Evolutionary conservation across 352 stramenopile genomes (phyloP).

Genomic region (Phytophthora pini): DNA sequence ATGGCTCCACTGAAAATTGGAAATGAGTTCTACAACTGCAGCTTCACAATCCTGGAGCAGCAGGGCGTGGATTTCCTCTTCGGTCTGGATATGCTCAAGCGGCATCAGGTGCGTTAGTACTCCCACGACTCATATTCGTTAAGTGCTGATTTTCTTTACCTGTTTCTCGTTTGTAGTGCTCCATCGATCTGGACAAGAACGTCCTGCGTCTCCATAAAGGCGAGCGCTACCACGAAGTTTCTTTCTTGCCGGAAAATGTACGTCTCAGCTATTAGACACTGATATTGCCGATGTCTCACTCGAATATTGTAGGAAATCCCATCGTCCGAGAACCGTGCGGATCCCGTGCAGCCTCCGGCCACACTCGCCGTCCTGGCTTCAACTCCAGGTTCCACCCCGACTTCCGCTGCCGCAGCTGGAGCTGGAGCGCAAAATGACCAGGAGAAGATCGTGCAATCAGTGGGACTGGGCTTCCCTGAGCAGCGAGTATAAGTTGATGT

Average conservation of each 20-base stretch:
- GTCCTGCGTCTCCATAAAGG: slow-evolving; percentile 85
- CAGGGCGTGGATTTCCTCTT: slow-evolving; percentile 98
- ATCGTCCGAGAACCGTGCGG: slow-evolving; percentile 52
- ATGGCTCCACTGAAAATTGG: slow-evolving; percentile 93
- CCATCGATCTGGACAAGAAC: slow-evolving; percentile 95
- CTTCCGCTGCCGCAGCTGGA: slow-evolving; percentile 18
- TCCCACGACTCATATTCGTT: not conserved
- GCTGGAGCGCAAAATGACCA: slow-evolving; percentile 31
- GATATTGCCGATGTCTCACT: too few species aligned
- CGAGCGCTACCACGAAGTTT: slow-evolving; percentile 73
- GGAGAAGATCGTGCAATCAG: slow-evolving; percentile 54
- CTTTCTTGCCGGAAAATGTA: slow-evolving; percentile 90
- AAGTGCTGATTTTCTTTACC: not conserved
- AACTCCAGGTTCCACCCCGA: slow-evolving; percentile 29
- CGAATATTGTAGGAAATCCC: slow-evolving; percentile 64
- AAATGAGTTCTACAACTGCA: slow-evolving; percentile 93
- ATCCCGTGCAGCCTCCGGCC: slow-evolving; percentile 27
- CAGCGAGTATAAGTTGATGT: slow-evolving; percentile 47
- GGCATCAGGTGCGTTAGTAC: slow-evolving; percentile 81
- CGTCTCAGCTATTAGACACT: slow-evolving; percentile 2
- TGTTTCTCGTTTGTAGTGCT: slow-evolving; percentile 71
- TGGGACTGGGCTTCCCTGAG: slow-evolving; percentile 71
- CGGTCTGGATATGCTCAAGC: slow-evolving; percentile 98
- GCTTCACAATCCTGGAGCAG: slow-evolving; percentile 94
- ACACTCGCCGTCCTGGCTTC: slow-evolving; percentile 33